phyloP scores from a whole-genome alignment of 768 basidiomycete species.

The Tulasnella sp. region DNA sequence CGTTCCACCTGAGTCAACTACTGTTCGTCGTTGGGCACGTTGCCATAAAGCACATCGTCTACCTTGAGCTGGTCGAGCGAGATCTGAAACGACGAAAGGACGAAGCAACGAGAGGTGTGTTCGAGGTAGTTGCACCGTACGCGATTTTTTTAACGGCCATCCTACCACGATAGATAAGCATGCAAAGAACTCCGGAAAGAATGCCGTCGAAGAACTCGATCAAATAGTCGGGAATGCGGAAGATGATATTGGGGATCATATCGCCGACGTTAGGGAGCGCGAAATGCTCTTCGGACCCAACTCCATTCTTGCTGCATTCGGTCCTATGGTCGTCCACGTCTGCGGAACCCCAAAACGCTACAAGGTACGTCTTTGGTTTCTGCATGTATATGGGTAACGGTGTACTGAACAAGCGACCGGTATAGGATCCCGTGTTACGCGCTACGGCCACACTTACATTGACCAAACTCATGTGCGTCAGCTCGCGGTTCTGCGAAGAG shows the following conservation, averaged over 20 bases:
- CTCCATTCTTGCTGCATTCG: slow-evolving; percentile 73
- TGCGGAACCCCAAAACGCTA: slow-evolving; percentile 84
- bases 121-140: neutral
- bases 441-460: slow-evolving; percentile 80
- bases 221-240: slow-evolving; percentile 96
- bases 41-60: slow-evolving; percentile 95
- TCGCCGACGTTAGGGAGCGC: slow-evolving; percentile 68
- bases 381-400: no score
- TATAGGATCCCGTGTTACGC: slow-evolving; percentile 71
- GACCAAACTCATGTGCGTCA: slow-evolving; percentile 94
- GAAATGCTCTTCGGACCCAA: slow-evolving; percentile 77
- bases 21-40: slow-evolving; percentile 93
- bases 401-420: neutral
- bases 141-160: neutral
- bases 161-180: slow-evolving; percentile 42
- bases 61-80: slow-evolving; percentile 85
- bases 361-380: slow-evolving; percentile 43
- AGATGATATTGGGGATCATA: slow-evolving; percentile 92
- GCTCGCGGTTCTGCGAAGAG: slow-evolving; percentile 84
- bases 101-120: slow-evolving; percentile 62
- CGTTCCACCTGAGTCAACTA: slow-evolving; percentile 85
- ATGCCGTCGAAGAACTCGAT: slow-evolving; percentile 71
- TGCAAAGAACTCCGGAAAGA: slow-evolving; percentile 32
- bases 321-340: slow-evolving; percentile 81
- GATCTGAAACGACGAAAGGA: slow-evolving; percentile 97